These are phyloP conservation scores for Citrus mangshanensis DNA, from an alignment of 345 rosid genomes.

Conservation along the genomic window DNA sequence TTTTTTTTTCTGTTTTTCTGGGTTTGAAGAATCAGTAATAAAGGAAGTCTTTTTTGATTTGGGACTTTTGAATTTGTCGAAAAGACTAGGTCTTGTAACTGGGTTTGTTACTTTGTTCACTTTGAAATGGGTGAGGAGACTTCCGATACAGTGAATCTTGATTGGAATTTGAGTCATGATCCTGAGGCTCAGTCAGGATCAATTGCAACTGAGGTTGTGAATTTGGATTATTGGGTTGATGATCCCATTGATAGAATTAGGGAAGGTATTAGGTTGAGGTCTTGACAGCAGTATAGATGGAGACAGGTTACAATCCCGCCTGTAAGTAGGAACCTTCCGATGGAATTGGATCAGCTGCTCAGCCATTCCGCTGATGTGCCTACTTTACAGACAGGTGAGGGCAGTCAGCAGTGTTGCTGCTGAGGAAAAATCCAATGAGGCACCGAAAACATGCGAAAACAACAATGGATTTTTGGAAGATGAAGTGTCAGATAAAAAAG, in stretches of 20 bases:
- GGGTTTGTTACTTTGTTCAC: slow-evolving; percentile 14
- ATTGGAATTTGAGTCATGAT: slow-evolving; percentile 86
- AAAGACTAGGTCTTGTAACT: neutral
- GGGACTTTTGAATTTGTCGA: neutral
- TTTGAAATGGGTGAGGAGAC: slow-evolving; percentile 66
- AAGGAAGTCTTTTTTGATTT: slow-evolving; percentile 9
- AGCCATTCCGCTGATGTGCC: slow-evolving; percentile 40
- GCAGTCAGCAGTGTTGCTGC: slow-evolving; percentile 48
- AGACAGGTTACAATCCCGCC: slow-evolving; percentile 41
- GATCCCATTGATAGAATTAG: slow-evolving; percentile 48
- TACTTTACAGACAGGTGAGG: slow-evolving; percentile 77
- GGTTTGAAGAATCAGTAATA: slow-evolving; percentile 11
- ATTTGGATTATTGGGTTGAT: slow-evolving; percentile 60
- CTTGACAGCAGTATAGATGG: slow-evolving; percentile 49
- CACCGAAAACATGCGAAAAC: slow-evolving; percentile 62
- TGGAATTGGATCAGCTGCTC: slow-evolving; percentile 58
- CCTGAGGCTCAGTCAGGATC: slow-evolving; percentile 55
- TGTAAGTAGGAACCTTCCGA: slow-evolving; percentile 43
- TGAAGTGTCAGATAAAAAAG: slow-evolving; percentile 46
- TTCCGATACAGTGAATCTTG: slow-evolving; percentile 83
- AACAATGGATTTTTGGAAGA: slow-evolving; percentile 55
- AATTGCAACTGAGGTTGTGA: slow-evolving; percentile 38
- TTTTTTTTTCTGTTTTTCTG: neutral
- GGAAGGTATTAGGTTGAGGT: slow-evolving; percentile 58
- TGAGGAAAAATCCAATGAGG: slow-evolving; percentile 60